Base-by-base conservation (phyloP, 371 early-diverging fungal genomes). In the Mucor circinelloides region DNA sequence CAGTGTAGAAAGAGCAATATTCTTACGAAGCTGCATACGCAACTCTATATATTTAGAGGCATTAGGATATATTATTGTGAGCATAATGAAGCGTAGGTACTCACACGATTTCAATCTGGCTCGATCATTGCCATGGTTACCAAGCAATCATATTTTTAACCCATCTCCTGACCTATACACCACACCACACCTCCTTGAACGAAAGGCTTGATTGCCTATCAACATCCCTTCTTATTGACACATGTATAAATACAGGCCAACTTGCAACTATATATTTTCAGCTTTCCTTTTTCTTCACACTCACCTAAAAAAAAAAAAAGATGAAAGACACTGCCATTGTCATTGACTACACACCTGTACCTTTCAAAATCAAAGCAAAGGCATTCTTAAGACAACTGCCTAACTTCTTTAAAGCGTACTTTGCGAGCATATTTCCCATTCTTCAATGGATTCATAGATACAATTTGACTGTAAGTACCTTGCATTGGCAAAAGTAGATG, bases 381-480 rank as follows among this genome's bases (percentile, higher is more conserved):
- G 17, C 31, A n/a, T 34, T 40, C 34, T 62, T 67, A 2, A n/a
- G n/a, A 5, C 10, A 36, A 13, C 2, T 62, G 28, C 68, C 68
- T 8, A 46, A 27, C 10, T 56, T 62, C 13, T 28, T 57, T 13
- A 50, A 28, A 25, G 58, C 13, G 19, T 69, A 69, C 25, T 23
- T 69, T 5, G 40, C 46, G 15, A 58, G 44, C 27, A 42, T 64
- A 23, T 38, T 69, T 23, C 71, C 71, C 23, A 67, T 71, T 25
- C 6, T 63, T 48, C 67, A 66, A 58, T 77, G 77, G 77, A 77
- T 77, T 13, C 65, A 71, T 32, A 66, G 69, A 38, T 77, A 77
- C 36, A 77, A 74, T 46, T 15, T 68, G 8, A 67, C 74, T 17
- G 77, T 71, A 71, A 71, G 64, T 46, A 31, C 8, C 19, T 56